Base-by-base conservation (phyloP, 495 filamentous ascomycete genomes). In the Xylaria nigripes region DNA sequence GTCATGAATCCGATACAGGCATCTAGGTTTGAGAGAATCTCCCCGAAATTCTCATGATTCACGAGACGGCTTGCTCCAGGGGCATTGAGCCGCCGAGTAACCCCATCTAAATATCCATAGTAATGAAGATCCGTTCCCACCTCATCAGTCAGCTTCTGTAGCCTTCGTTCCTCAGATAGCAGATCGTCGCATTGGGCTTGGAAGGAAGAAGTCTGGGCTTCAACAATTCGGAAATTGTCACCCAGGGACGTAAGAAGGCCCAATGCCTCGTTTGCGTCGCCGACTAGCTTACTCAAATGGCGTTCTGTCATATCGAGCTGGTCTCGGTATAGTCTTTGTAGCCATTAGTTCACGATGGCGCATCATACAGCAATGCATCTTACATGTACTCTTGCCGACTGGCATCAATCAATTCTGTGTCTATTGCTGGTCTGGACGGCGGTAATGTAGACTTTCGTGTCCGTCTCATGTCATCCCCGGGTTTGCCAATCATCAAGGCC, bases 1-100 rank as follows among this genome's bases (percentile, higher is more conserved):
- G 84, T 78, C 90, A 95, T 95, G 59, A 94, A 95, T 45, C 82
- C 87, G 59, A 98, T 77, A 66, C 93, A 97, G 45, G 83, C 80
- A 66, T 97, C 90, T 13, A 98, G 72, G 51, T 85, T 91, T 24
- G 78, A 72, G 22, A 97, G 70, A 77, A 96, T 91, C 53, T 95
- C 87, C 9, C 81, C 84, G 62, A 92, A 97, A 50, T 84, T 86
- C 59, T 84, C 81, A 54, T 82, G 84, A 48, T 88, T 85, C 36
- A 92, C 90, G 41, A 89, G 78, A 58, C 83, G 90, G 27, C 85
- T 82, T 19, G 90, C 89, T 13, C 90, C 90, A 8, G 94, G 93
- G 21, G 90, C 90, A 75, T 96, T 96, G 40, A 98, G 81, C 24
- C 86, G 79, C 48, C 89, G 80, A 10, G 90, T 96, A 45, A 92